Percentiles rank a stretch among this genome's conserved stretches.
phyloP scores from a whole-genome alignment of 805 yeast species.

The Teunomyces stri region DNA sequence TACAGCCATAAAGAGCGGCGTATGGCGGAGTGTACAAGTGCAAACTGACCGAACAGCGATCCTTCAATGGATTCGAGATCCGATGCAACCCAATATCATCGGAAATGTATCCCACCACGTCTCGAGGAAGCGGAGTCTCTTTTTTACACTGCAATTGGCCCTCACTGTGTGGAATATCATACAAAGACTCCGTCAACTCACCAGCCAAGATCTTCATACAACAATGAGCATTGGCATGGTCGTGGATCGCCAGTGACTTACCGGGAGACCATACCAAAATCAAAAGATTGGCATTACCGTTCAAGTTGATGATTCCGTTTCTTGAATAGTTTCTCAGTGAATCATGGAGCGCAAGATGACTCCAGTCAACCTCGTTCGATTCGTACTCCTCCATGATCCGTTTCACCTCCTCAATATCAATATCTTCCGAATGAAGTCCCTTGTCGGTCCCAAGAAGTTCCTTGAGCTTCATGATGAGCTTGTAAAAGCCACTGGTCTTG shows the following conservation, averaged over 20 bases:
- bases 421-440: conserved; percentile 45
- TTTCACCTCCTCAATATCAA: conserved; percentile 49
- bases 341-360: conserved; percentile 54
- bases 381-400: conserved; percentile 46
- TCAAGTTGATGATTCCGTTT: conserved; percentile 74
- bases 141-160: conserved; percentile 22
- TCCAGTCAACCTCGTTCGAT: conserved; percentile 56
- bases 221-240: conserved; percentile 76
- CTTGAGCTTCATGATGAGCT: conserved; percentile 28
- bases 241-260: conserved; percentile 62
- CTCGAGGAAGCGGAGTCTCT: conserved; percentile 28
- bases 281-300: conserved; percentile 65
- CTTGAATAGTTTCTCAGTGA: conserved; percentile 50
- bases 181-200: conserved; percentile 53
- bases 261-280: conserved; percentile 72
- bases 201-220: conserved; percentile 69
- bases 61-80: conserved; percentile 47
- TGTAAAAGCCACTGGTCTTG: conserved; percentile 12
- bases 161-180: conserved; percentile 45
- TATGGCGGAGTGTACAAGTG: conserved; percentile 79
- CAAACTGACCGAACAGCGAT: conserved; percentile 54
- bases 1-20: conserved; percentile 59
- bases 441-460: conserved; percentile 26
- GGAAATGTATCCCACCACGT: conserved; percentile 61
- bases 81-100: conserved; percentile 67